Evolutionary conservation across 805 yeast species (phyloP).

Genomic region (Ogataea parapolymorpha): DNA sequence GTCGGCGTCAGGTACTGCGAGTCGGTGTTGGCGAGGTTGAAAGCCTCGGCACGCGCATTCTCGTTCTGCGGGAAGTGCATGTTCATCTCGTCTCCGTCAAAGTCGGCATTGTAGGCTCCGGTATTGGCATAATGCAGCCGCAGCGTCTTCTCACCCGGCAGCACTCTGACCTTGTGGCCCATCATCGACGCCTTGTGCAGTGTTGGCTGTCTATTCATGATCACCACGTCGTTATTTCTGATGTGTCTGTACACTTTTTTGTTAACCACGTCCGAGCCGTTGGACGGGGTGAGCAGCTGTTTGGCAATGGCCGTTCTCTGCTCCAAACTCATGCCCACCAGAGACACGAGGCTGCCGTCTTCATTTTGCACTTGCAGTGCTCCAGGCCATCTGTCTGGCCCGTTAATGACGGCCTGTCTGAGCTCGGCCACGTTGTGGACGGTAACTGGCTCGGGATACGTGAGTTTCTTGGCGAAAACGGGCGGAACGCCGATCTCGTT

Average conservation of each 20-base stretch:
- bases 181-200: constrained; percentile 99
- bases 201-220: constrained; percentile 99
- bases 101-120: constrained; percentile 98
- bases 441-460: constrained; percentile 98
- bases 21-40: constrained; percentile 93
- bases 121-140: constrained; percentile 98
- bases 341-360: constrained; percentile 79
- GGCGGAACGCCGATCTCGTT: constrained; percentile 99
- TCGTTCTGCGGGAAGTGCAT: constrained; percentile 99
- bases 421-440: constrained; percentile 84
- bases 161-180: constrained; percentile 97
- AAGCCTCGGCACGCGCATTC: constrained; percentile 94
- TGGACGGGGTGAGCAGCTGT: constrained; percentile 84
- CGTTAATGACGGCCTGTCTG: constrained; percentile 93
- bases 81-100: constrained; percentile 99
- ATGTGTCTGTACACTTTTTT: constrained; percentile 95
- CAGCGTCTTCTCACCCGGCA: constrained; percentile 96
- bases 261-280: constrained; percentile 61
- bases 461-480: constrained; percentile 90
- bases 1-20: constrained; percentile 98
- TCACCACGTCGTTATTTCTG: constrained; percentile 88
- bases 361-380: constrained; percentile 95
- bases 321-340: constrained; percentile 85
- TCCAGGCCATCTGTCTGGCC: constrained; percentile 99
- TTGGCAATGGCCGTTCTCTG: constrained; percentile 95